Evolutionary conservation across 2,329 filamentous ascomycete genomes (phyloP), one percentile per base, ranked within the genome.

Genomic region (Onygenales sp.): DNA sequence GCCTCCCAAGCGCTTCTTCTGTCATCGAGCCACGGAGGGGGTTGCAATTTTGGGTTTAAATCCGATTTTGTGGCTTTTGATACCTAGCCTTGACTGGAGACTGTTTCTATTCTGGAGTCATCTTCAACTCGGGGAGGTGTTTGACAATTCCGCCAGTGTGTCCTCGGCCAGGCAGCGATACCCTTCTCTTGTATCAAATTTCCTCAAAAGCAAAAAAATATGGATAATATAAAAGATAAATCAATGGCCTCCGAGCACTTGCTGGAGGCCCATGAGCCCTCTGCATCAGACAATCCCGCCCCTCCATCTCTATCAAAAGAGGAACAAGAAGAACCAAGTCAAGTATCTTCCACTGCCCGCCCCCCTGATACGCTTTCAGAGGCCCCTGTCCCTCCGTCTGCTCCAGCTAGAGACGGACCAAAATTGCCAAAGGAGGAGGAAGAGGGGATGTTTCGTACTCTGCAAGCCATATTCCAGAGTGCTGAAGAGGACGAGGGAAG

Each of bases 401-500:
- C 64, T 32, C 58, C 62, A 41, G 31, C 55, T 5, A 52, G 53
- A 57, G 58, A 59, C 21, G 39, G 43, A 11, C 43, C 52, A 10
- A 50, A 53, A 47, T 53, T 69, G 35, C 38, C 60, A 7, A 41
- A 48, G 38, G 59, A 67, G 58, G 64, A 69, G 46, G 64, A 71
- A 57, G 58, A 62, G 50, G 56, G 59, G 32, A 66, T 72, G 60
- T 67, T 73, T 50, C 57, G 48, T 36, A 59, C 62, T n/a, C 53
- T 74, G 51, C 64, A 67, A 53, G 53, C 58, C 11, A 57, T 64
- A 27, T 62, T 73, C 45, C 60, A 66, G 13, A 56, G 55, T 36
- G 58, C 54, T 17, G 59, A 61, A 10, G 63, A 66, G 48, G 54
- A 56, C 13, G 56, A 61, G 13, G 57, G 51, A 14, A 57, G 43